Base-by-base conservation (phyloP, 148 eudicot species). In the Selenicereus undatus region DNA sequence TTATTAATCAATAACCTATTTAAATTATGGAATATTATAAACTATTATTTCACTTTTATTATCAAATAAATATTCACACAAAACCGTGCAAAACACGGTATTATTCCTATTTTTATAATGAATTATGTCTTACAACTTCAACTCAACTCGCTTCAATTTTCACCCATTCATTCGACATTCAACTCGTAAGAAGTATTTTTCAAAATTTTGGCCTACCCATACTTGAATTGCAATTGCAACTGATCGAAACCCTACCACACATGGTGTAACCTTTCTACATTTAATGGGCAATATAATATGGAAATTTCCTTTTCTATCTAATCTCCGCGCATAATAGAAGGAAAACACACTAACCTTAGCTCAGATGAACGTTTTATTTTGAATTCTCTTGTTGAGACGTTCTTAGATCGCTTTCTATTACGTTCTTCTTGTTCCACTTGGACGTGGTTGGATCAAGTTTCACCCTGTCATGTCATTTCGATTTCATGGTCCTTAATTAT, bases 341-440 rank as follows among this genome's bases (percentile, higher is more conserved):
- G 27, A 64, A 64, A 64, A n/a, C 68, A 64, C 68, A 60, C 65
- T 21, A 7, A 20, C 10, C 65, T 5, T 64, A 2, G 12, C 2
- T 48, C 2, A 48, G 27, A 64, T 64, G 68, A 64, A 64, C 22
- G 29, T 64, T 64, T n/a, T n/a, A 26, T 64, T 64, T 64, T 9
- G 13, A 64, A 22, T n/a, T n/a, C 12, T 64, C 29, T 64, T 9
- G 29, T 1, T 64, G 68, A 64, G 2, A 64, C 27, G 1, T 6
- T 64, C 29, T 64, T 64, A 64, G 68, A 64, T 64, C 68, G 68
- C n/a, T 64, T 64, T 64, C 68, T 64, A 29, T 24, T 64, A 32
- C 32, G 32, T 32, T 56, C 62, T 18, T 52, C 18, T 52, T 52
- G 58, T 52, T 52, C 18, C 58, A 52, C 14, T 9, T 52, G 14